Percentiles rank a stretch among this genome's conserved stretches.
Evolutionary conservation across 2,329 filamentous ascomycete genomes (phyloP).

Genomic region (Phialophora macrospora): DNA sequence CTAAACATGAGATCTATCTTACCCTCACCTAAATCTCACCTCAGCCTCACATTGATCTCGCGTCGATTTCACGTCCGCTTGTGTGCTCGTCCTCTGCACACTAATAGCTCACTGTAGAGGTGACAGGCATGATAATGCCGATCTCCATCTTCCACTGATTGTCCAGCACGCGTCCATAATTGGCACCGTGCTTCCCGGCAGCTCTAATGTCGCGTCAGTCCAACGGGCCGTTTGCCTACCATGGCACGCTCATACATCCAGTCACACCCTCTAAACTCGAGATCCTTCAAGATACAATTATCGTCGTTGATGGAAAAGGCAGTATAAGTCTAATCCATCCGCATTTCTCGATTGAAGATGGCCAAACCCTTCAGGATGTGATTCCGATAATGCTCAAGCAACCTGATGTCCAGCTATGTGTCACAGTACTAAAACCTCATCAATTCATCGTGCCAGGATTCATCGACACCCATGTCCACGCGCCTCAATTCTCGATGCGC

Average conservation of each 20-base stretch:
- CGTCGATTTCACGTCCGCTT: neutral
- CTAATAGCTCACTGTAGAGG: neutral
- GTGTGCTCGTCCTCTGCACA: neutral
- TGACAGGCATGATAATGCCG: neutral
- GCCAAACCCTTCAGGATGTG: slow-evolving; percentile 27
- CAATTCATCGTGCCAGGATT: slow-evolving; percentile 65
- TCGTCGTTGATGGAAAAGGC: slow-evolving; percentile 27
- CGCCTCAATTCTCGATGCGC: slow-evolving; percentile 60
- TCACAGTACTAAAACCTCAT: slow-evolving; percentile 36
- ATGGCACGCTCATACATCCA: slow-evolving; percentile 54
- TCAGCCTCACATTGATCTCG: neutral
- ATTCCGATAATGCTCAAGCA: slow-evolving; percentile 3
- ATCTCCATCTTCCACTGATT: neutral
- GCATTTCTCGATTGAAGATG: slow-evolving; percentile 23
- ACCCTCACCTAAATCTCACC: neutral
- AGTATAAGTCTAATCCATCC: slow-evolving; percentile 39
- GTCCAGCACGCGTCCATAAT: neutral
- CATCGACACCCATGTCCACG: slow-evolving; percentile 72
- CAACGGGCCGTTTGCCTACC: slow-evolving; percentile 40
- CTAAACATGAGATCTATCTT: too few relatives aligned
- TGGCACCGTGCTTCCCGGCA: neutral
- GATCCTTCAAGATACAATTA: slow-evolving; percentile 46
- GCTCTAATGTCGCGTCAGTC: neutral
- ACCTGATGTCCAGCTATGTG: neutral
- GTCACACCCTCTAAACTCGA: slow-evolving; percentile 43